Base-by-base conservation (phyloP, 1,284 basidiomycete genomes). In the Lignosus rhinocerotis region DNA sequence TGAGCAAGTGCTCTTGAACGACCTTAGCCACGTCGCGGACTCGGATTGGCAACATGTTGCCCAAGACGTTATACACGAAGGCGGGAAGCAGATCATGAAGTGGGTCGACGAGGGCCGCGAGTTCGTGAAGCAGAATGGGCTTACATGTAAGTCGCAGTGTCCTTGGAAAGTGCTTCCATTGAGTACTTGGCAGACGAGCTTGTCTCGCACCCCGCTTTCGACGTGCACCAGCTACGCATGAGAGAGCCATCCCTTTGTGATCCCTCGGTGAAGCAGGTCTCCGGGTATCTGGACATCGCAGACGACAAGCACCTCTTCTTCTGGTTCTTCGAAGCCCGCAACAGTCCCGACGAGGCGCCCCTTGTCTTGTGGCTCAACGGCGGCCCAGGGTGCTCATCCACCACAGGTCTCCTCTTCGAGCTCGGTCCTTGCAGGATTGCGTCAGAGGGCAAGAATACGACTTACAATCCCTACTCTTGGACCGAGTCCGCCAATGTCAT, bases 361-460 rank as follows among this genome's bases (percentile, higher is more conserved):
- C 72, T 87, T 11, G 77, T 85, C 34, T 74, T 87, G 39, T 87
- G 85, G 85, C 75, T 84, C 61, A 85, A 84, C 69, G 83, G 82
- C 47, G 92, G 92, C 6, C 90, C 92, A 14, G 90, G 88, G 6
- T 89, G 88, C 71, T 86, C 81, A 64, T 90, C 84, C n/a, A 89
- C 86, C 3, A 87, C 88, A 1, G 93, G 92, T 19, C 79, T 94
- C 16, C 77, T 94, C 33, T 87, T 94, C 63, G 93, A 98, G 74
- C 87, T 97, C 36, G 94, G 94, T 0, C 93, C 94, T 0, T 96
- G 94, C 75, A 76, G 75, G 34, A 80, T 96, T 62, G 75, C 78
- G 7, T 75, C 92, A 48, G 79, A 87, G 2, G 93, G 92, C 33
- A 76, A 77, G 53, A 82, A 83, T 68, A 89, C 88, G 19, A 87